Conservation (phyloP, 306 rosid genomes). For the Quercus parvula region DNA sequence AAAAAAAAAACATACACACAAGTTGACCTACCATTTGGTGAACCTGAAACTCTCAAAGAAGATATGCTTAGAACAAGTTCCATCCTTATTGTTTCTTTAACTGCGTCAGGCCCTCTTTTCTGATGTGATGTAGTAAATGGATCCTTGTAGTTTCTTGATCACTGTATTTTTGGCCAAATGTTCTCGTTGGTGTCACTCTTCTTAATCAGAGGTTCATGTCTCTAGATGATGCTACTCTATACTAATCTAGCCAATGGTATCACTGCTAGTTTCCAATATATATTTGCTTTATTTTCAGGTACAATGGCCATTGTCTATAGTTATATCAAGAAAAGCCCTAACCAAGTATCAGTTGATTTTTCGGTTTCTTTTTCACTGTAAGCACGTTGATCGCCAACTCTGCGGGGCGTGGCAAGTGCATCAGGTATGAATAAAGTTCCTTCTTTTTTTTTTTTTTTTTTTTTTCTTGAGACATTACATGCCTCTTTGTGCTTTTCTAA, state of each 20-base stretch:
- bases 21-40: neutral
- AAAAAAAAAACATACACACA: neutral
- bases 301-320: constrained; percentile 91
- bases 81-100: neutral
- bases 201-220: constrained; percentile 9
- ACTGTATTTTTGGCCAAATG: neutral
- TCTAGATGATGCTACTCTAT: neutral
- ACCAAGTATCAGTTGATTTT: constrained; percentile 86
- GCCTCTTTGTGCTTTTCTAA: constrained; percentile 13
- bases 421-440: constrained; percentile 56
- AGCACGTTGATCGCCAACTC: constrained; percentile 93
- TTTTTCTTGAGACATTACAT: constrained; percentile 4
- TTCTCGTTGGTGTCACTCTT: neutral
- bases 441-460: neutral
- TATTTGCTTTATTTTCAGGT: constrained; percentile 54
- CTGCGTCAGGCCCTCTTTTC: neutral
- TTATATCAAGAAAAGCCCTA: constrained; percentile 79
- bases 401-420: constrained; percentile 99
- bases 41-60: neutral
- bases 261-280: neutral
- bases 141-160: neutral
- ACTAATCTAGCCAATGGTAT: neutral
- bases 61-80: neutral
- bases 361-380: constrained; percentile 90
- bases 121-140: neutral